phyloP scores from a whole-genome alignment of 2,329 filamentous ascomycete genomes.

The Rosellinia necatrix region DNA sequence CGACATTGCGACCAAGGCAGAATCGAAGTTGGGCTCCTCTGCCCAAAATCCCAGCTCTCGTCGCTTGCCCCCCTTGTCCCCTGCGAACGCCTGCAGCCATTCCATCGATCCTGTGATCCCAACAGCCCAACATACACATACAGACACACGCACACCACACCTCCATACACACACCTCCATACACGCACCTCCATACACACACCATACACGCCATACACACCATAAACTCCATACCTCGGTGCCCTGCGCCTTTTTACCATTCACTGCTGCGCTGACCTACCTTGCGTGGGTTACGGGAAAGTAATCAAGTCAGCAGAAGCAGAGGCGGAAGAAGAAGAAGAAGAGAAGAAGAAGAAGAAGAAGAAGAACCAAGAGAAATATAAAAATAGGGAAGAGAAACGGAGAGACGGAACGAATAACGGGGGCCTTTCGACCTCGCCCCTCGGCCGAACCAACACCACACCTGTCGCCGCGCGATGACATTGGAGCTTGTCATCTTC shows the following conservation, averaged over 20 bases:
- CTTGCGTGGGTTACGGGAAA: neutral
- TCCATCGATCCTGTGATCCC: conserved; percentile 21
- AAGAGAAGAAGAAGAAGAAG: neutral
- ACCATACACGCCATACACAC: neutral
- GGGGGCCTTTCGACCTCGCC: too few relatives aligned
- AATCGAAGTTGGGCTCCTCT: conserved; percentile 21
- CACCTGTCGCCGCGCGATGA: conserved; percentile 33
- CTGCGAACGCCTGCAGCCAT: conserved; percentile 32
- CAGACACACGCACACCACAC: conserved; percentile 8
- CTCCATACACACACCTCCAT: conserved; percentile 1
- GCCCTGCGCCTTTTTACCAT: neutral
- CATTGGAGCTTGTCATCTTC: conserved; percentile 30
- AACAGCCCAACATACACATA: conserved; percentile 10
- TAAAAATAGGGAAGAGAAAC: too few relatives aligned
- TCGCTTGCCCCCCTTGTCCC: conserved; percentile 28
- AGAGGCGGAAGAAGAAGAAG: neutral
- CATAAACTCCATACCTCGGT: neutral
- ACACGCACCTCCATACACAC: neutral
- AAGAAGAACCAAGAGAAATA: neutral
- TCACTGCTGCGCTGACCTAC: neutral
- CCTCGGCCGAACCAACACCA: too few relatives aligned
- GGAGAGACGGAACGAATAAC: too few relatives aligned
- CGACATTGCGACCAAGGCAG: conserved; percentile 7
- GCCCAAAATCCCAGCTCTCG: conserved; percentile 25
- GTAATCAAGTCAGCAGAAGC: neutral